Base-by-base conservation (phyloP, 1,284 basidiomycete species). In the Gomphus bonarii region DNA sequence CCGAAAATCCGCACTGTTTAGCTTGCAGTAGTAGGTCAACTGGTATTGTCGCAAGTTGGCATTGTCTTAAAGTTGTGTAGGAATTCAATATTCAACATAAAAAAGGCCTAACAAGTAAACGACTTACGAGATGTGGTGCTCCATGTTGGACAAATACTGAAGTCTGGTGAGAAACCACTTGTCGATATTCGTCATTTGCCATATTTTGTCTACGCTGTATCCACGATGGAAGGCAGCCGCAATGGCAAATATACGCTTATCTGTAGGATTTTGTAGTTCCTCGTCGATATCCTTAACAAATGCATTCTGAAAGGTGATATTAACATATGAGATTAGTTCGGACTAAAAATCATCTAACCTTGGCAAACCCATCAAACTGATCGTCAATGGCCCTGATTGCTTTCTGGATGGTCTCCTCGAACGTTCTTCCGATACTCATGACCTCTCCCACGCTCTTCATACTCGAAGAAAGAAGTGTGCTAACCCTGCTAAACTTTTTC, bases 361-460 rank as follows among this genome's bases (percentile, higher is more conserved):
- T 85, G 7, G 89, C 84, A 72, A 99, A 99, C 4, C 95, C 95
- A 65, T 82, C 74, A 71, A 97, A 97, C 63, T 86, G 85, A 68
- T 95, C 94, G 69, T 99, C 95, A 66, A 99, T 97, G 16, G 92
- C 87, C 42, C 95, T 79, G 62, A 99, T 97, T 1, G 95, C 95
- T 75, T 98, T 98, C 71, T 99, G 95, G 61, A 98, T 88, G 0
- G 92, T 95, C 76, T 99, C 95, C 71, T 98, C 95, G 66, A 99
- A 99, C 11, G 93, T 97, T 63, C 95, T 80, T 25, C 95, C 97
- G 63, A 99, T 98, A 62, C 90, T 91, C 97, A 99, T 99, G 58
- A 99, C 95, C 72, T 99, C 95, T 58, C 95, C 95, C 6, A 99
- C 97, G 67, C 89, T 93, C 82, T 99, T 99, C 95, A 99, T 97